Evolutionary conservation across 2,329 filamentous ascomycete genomes (phyloP).

Genomic region (Orbilia ellipsospora): DNA sequence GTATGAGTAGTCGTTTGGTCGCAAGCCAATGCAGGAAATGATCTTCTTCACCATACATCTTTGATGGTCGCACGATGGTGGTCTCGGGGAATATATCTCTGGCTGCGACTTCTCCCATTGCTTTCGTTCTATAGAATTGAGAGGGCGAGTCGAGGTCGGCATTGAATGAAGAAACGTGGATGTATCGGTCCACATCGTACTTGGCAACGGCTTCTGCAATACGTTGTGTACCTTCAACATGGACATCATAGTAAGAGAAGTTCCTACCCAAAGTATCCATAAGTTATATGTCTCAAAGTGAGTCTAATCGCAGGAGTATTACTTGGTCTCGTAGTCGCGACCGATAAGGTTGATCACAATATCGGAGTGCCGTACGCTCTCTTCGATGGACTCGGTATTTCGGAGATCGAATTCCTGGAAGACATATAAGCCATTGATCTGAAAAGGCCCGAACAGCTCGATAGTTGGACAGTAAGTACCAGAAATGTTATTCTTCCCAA

Average conservation of each 20-base stretch:
- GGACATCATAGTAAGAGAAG: slow-evolving; percentile 90
- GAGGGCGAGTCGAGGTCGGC: slow-evolving; percentile 81
- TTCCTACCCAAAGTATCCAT: slow-evolving; percentile 70
- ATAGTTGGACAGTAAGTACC: slow-evolving; percentile 64
- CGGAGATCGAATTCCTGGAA: slow-evolving; percentile 88
- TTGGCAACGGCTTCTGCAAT: slow-evolving; percentile 95
- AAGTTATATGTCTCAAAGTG: neutral
- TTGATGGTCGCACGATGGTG: slow-evolving; percentile 92
- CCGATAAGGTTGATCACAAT: slow-evolving; percentile 97
- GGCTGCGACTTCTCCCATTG: slow-evolving; percentile 80
- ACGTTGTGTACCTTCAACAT: slow-evolving; percentile 89
- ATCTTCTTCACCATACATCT: slow-evolving; percentile 95
- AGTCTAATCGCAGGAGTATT: slow-evolving; percentile 60
- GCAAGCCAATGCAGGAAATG: slow-evolving; percentile 88
- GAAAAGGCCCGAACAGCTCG: neutral
- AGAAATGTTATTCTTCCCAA: slow-evolving; percentile 89
- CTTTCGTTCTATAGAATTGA: slow-evolving; percentile 92
- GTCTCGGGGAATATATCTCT: slow-evolving; percentile 94
- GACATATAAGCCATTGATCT: neutral
- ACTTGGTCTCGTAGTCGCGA: slow-evolving; percentile 96
- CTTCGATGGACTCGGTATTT: slow-evolving; percentile 95
- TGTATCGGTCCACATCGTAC: slow-evolving; percentile 96
- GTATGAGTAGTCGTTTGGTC: slow-evolving; percentile 81
- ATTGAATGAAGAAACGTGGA: slow-evolving; percentile 96
- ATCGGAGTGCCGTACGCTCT: slow-evolving; percentile 95